Base-by-base conservation (phyloP, 2,329 filamentous ascomycete species). In the Aspergillus pseudoviridinutans region DNA sequence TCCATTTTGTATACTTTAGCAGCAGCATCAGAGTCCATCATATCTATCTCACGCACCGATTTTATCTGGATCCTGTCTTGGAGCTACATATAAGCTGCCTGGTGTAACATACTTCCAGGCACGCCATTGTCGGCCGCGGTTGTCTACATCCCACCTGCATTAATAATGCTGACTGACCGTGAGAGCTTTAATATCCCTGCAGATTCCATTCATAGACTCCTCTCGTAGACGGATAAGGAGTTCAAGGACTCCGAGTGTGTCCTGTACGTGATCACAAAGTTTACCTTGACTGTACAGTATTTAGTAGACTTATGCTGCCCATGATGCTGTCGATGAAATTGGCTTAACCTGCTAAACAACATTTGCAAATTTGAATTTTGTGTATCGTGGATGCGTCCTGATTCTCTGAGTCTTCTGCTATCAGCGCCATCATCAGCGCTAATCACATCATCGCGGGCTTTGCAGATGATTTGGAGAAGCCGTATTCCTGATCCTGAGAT, bases 101-200 rank as follows among this genome's bases (percentile, higher is more conserved):
- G n/a, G 41, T 22, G 41, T 22, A 66, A 62, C 59, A 65, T 24
- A 47, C 17, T 7, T 51, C 50, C 59, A 53, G 63, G 67, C 68
- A 70, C 69, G 68, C 61, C 68, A 71, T 71, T 62, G 54, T 41
- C 50, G 61, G 56, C 61, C 53, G 55, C 61, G 63, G 58, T 68
- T 66, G 62, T 62, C 65, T 64, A 49, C 47, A 50, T 41, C 27
- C 20, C 46, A 25, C 4, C 2, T 28, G 51, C 5, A 53, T 44
- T 27, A 44, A 20, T 41, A 35, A 44, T 57, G 24, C 29, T 22
- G 9, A 29, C 32, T 55, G 38, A 51, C 24, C 25, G 12, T 51
- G 3, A 22, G 17, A 46, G 14, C n/a, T 12, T 10, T 41, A 22
- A 24, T n/a, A 44, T 44, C 41, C 41, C n/a, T 44, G 41, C n/a